phyloP scores from a whole-genome alignment of 306 rosid genomes.

The Cucurbita pepo region DNA sequence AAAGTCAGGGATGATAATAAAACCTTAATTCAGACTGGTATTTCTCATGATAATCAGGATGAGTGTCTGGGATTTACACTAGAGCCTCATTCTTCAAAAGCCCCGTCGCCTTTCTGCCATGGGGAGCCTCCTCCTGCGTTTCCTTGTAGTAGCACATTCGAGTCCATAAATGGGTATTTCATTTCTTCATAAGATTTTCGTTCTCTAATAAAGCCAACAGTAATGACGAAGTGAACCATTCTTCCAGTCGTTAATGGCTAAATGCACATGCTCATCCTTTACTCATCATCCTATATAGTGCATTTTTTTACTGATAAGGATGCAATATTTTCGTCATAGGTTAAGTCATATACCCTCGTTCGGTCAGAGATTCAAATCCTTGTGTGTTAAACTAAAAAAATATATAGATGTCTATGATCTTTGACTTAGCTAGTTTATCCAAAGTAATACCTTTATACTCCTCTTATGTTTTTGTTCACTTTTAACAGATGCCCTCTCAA shows the following conservation, averaged over 20 bases:
- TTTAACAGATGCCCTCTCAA: neutral
- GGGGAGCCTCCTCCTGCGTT: constrained; percentile 26
- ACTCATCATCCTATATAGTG: neutral
- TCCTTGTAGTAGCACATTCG: constrained; percentile 14
- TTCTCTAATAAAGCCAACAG: neutral
- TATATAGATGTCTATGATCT: too few species aligned
- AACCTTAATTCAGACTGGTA: constrained; percentile 72
- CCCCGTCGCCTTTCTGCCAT: constrained; percentile 22
- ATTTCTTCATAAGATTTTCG: neutral
- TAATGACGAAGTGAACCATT: too few species aligned
- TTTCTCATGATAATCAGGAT: constrained; percentile 44
- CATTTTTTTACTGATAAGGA: too few species aligned
- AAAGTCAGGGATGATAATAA: constrained; percentile 63
- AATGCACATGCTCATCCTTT: neutral
- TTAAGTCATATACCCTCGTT: too few species aligned
- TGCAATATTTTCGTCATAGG: too few species aligned
- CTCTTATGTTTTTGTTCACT: neutral
- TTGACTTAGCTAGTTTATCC: neutral
- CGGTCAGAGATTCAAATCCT: too few species aligned
- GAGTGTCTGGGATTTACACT: constrained; percentile 66
- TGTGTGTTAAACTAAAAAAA: too few species aligned
- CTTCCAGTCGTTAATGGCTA: too few species aligned
- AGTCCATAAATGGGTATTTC: constrained; percentile 34
- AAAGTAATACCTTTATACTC: neutral
- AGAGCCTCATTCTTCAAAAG: constrained; percentile 53